Percentiles rank a stretch among this genome's conserved stretches.
Evolutionary conservation across 148 eudicot genomes (phyloP).

Genomic region (Camellia sinensis): DNA sequence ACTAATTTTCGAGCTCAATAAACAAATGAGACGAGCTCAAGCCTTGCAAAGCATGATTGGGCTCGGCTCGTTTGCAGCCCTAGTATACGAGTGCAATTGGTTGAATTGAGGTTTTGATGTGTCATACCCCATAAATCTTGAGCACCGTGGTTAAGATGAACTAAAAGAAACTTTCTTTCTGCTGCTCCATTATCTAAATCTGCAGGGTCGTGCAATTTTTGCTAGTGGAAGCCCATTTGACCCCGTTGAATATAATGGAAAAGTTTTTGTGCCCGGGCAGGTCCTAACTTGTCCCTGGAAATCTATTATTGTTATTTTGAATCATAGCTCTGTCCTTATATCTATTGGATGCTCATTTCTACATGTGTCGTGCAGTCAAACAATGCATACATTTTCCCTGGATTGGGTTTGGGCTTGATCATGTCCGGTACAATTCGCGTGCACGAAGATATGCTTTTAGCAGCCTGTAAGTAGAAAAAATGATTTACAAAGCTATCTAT

Average conservation of each 20-base stretch:
- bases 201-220: constrained; percentile 71
- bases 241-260: constrained; percentile 65
- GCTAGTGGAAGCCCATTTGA: constrained; percentile 95
- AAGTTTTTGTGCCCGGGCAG: constrained; percentile 71
- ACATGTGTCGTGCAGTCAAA: constrained; percentile 54
- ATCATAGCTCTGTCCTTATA: not conserved
- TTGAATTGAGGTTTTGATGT: too few relatives aligned
- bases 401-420: constrained; percentile 82
- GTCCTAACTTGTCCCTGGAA: constrained; percentile 23
- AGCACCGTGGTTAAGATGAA: not conserved
- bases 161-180: not conserved
- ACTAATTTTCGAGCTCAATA: too few relatives aligned
- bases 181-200: constrained; percentile 8
- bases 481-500: not conserved
- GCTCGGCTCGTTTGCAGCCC: too few relatives aligned
- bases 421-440: constrained; percentile 85
- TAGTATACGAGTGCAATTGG: too few relatives aligned
- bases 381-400: constrained; percentile 94
- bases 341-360: not conserved
- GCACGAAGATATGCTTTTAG: constrained; percentile 81
- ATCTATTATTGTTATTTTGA: not conserved
- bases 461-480: constrained; percentile 66
- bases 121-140: too few relatives aligned
- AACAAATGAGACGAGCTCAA: too few relatives aligned
- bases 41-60: too few relatives aligned